phyloP scores from a whole-genome alignment of 1,284 basidiomycete genomes.

The Neotropicomus parvogracilis region DNA sequence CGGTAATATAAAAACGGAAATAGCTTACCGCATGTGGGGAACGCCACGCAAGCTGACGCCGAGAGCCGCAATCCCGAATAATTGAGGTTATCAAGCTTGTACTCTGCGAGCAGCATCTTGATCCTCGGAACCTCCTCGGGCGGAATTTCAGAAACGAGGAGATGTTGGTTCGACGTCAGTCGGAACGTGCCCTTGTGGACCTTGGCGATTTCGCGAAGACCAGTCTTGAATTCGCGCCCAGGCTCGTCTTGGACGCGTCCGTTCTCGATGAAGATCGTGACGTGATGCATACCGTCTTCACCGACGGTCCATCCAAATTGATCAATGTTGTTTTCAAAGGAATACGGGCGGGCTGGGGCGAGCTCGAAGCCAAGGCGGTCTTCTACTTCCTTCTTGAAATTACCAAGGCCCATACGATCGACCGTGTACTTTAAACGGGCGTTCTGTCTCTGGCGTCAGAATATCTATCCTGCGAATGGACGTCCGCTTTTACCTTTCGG shows the following conservation, averaged over 20 bases:
- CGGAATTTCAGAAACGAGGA: slow-evolving; percentile 84
- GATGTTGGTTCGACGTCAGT: slow-evolving; percentile 92
- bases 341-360: slow-evolving; percentile 69
- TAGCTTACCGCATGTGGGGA: slow-evolving; percentile 84
- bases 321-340: slow-evolving; percentile 90
- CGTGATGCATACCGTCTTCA: slow-evolving; percentile 87
- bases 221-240: slow-evolving; percentile 88
- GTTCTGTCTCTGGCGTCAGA: slow-evolving; percentile 45
- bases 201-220: slow-evolving; percentile 88
- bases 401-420: slow-evolving; percentile 87
- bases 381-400: slow-evolving; percentile 90
- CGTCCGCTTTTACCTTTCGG: slow-evolving; percentile 41
- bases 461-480: slow-evolving; percentile 1
- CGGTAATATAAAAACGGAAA: slow-evolving; percentile 7
- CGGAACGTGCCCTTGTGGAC: slow-evolving; percentile 93
- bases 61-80: slow-evolving; percentile 81
- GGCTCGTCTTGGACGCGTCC: slow-evolving; percentile 94
- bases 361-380: slow-evolving; percentile 82
- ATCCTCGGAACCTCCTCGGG: slow-evolving; percentile 72
- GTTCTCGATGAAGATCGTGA: slow-evolving; percentile 96
- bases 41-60: slow-evolving; percentile 93
- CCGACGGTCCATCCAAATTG: slow-evolving; percentile 92
- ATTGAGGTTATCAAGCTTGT: slow-evolving; percentile 88
- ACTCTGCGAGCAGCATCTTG: slow-evolving; percentile 79
- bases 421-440: slow-evolving; percentile 96